phyloP scores from a whole-genome alignment of 805 yeast genomes.

The Diddensiella santjacobensis region DNA sequence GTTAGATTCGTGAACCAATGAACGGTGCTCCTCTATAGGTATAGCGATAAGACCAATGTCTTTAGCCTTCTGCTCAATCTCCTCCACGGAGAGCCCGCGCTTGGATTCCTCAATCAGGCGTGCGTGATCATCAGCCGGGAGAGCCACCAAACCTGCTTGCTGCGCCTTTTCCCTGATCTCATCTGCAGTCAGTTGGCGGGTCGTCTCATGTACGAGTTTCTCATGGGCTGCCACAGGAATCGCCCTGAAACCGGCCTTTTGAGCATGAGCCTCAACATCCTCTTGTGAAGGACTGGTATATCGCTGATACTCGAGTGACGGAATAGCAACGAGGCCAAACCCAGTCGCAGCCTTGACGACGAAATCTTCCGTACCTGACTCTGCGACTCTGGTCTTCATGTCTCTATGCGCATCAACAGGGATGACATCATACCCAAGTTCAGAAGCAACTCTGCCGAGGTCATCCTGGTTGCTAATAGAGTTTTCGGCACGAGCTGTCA shows the following conservation, averaged over 20 bases:
- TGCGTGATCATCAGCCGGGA: neutral
- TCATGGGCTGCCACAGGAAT: constrained; percentile 14
- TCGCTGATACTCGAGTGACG: constrained; percentile 16
- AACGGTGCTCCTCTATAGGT: constrained; percentile 21
- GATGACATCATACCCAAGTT: constrained; percentile 17
- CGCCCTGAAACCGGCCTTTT: constrained; percentile 11
- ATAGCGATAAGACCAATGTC: constrained; percentile 29
- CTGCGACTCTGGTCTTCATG: constrained; percentile 9
- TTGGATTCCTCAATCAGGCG: constrained; percentile 1
- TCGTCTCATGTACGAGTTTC: constrained; percentile 14
- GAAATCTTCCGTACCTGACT: constrained; percentile 4
- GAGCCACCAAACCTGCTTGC: constrained; percentile 5
- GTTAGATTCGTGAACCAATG: constrained; percentile 9
- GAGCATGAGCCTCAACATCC: constrained; percentile 10
- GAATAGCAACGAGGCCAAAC: constrained; percentile 20
- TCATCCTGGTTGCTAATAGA: constrained; percentile 2
- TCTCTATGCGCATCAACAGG: constrained; percentile 10
- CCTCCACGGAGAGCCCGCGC: constrained; percentile 14
- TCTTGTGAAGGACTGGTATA: constrained; percentile 2
- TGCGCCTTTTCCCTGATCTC: constrained; percentile 3
- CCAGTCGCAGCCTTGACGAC: constrained; percentile 10
- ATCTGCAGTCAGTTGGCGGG: neutral
- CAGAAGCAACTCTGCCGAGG: constrained; percentile 17
- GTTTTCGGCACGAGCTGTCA: constrained; percentile 12
- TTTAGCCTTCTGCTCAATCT: constrained; percentile 23